These are phyloP conservation scores for Eragrostis tef DNA, from an alignment of 202 grass and related monocot species.

Conservation along the genomic window DNA sequence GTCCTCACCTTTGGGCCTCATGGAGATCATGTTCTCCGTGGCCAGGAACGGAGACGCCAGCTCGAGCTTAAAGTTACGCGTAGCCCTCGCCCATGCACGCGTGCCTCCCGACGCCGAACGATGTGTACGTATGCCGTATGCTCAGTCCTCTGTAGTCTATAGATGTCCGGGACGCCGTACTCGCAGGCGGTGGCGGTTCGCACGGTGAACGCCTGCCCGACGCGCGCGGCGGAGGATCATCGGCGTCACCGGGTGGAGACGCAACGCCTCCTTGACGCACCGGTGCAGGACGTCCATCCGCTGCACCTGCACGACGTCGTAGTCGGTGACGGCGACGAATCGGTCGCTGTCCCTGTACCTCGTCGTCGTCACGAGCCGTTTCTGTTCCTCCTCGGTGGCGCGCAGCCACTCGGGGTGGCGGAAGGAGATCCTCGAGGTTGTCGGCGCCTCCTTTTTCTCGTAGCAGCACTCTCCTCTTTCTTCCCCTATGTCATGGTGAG, in stretches of 20 bases:
- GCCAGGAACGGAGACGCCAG: constrained; percentile 47
- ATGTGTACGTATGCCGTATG: too few species aligned
- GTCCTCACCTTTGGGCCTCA: too few species aligned
- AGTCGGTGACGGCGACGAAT: not conserved
- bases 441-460: too few species aligned
- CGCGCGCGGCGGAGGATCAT: constrained; percentile 51
- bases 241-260: constrained; percentile 44
- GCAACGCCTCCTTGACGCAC: constrained; percentile 58
- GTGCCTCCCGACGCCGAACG: not conserved
- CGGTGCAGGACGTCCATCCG: constrained; percentile 55
- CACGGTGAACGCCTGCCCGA: constrained; percentile 40
- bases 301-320: constrained; percentile 23
- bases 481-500: too few species aligned
- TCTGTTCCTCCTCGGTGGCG: constrained; percentile 46
- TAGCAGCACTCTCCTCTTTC: too few species aligned
- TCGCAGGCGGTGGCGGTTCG: constrained; percentile 37
- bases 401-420: constrained; percentile 16
- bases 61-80: constrained; percentile 54
- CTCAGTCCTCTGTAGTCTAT: constrained; percentile 51
- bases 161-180: constrained; percentile 44
- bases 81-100: constrained; percentile 45
- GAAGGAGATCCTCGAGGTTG: too few species aligned
- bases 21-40: too few species aligned
- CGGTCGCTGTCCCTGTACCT: too few species aligned
- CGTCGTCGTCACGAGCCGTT: not conserved